phyloP scores from a whole-genome alignment of 1,284 basidiomycete genomes.

The Trichosporon asahii region DNA sequence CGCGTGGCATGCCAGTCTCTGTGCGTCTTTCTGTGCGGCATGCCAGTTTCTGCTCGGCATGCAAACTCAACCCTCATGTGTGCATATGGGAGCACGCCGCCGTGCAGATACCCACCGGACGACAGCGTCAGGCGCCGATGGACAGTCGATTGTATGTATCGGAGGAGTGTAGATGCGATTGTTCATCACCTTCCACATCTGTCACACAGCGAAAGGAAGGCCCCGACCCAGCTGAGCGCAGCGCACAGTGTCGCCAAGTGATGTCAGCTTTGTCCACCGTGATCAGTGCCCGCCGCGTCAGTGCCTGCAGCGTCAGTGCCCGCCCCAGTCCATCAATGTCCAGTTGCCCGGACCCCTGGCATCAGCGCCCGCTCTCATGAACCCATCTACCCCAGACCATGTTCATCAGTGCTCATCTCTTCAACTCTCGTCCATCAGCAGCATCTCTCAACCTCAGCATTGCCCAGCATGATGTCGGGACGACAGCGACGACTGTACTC shows the following conservation, averaged over 20 bases:
- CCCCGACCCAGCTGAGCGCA: not conserved
- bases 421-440: not conserved
- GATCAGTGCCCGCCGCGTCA: not conserved
- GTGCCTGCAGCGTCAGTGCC: not conserved
- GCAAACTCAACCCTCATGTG: not conserved
- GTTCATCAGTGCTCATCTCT: not conserved
- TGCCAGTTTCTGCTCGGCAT: too few species aligned
- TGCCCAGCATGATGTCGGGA: not conserved
- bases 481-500: not conserved
- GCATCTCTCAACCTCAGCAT: not conserved
- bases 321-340: not conserved
- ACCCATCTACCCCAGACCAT: not conserved
- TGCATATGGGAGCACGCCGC: not conserved
- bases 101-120: not conserved
- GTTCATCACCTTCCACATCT: not conserved
- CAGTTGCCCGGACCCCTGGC: too few species aligned
- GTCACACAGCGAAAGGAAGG: not conserved
- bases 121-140: not conserved
- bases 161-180: not conserved
- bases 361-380: not conserved
- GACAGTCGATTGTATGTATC: conserved; percentile 2
- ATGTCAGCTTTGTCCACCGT: not conserved
- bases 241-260: not conserved
- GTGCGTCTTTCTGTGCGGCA: not conserved
- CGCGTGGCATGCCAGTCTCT: not conserved